Evolutionary conservation across 2,329 filamentous ascomycete species (phyloP).

Genomic region (Stemphylium vesicarium): DNA sequence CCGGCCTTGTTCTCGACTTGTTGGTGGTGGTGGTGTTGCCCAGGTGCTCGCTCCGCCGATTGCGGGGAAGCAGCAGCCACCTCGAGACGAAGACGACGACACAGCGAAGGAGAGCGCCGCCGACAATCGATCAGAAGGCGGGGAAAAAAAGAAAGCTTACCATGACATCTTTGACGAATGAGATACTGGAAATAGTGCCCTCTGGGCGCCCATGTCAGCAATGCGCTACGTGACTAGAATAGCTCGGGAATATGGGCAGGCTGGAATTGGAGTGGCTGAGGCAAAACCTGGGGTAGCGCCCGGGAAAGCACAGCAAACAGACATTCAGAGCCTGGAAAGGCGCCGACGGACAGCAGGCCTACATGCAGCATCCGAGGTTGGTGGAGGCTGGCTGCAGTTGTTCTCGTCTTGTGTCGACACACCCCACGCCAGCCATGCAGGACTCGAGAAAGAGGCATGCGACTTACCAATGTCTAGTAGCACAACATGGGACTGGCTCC

Average conservation of each 20-base stretch:
- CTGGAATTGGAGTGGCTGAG: slow-evolving; percentile 30
- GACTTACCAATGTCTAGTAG: slow-evolving; percentile 66
- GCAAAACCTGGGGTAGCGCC: slow-evolving; percentile 38
- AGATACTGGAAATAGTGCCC: slow-evolving; percentile 82
- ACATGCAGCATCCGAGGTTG: slow-evolving; percentile 21
- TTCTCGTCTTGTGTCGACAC: slow-evolving; percentile 2
- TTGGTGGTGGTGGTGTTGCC: slow-evolving; percentile 24
- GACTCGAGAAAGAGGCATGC: slow-evolving; percentile 25
- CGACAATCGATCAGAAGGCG: background rate
- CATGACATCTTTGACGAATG: slow-evolving; percentile 82
- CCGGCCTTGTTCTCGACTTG: slow-evolving; percentile 28
- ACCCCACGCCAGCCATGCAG: background rate
- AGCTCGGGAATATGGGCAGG: slow-evolving; percentile 17
- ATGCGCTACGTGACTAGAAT: slow-evolving; percentile 21
- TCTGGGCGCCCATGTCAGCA: slow-evolving; percentile 59
- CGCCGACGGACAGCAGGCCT: slow-evolving; percentile 9
- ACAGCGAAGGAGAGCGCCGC: slow-evolving; percentile 2
- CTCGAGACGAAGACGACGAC: slow-evolving; percentile 25
- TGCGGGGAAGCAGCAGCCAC: slow-evolving; percentile 41
- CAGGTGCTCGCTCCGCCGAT: slow-evolving; percentile 34
- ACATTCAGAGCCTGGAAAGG: background rate
- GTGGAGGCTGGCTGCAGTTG: slow-evolving; percentile 28
- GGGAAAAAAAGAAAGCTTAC: slow-evolving; percentile 60
- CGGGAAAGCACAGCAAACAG: slow-evolving; percentile 21
- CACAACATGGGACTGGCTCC: slow-evolving; percentile 54